phyloP scores from a whole-genome alignment of 1,139 yeast species.

The Blastobotrys petasosporus region DNA sequence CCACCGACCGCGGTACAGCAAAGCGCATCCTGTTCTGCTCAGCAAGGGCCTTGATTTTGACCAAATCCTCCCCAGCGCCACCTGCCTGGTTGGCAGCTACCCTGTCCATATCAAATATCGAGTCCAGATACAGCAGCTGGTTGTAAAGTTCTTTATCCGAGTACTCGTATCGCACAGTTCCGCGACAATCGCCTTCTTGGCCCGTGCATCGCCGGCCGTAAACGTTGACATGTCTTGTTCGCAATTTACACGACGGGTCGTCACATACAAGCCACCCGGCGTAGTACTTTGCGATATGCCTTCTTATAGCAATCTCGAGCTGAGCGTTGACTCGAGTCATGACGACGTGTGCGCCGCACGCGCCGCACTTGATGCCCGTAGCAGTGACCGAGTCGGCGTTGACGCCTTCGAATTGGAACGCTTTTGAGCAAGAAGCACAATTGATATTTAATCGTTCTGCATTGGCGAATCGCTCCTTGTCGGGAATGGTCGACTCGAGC shows the following conservation, averaged over 20 bases:
- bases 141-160: conserved; percentile 77
- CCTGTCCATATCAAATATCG: conserved; percentile 77
- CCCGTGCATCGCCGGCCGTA: conserved; percentile 85
- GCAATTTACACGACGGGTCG: conserved; percentile 73
- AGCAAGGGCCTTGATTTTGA: conserved; percentile 60
- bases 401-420: conserved; percentile 66
- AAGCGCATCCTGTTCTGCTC: conserved; percentile 73
- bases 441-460: conserved; percentile 49
- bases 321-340: conserved; percentile 59
- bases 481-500: conserved; percentile 75
- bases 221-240: conserved; percentile 81
- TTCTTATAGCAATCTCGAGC: conserved; percentile 63
- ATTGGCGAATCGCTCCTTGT: conserved; percentile 72
- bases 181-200: conserved; percentile 63
- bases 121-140: conserved; percentile 72
- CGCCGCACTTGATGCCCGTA: conserved; percentile 64
- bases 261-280: conserved; percentile 83
- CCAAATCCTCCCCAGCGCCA: conserved; percentile 29
- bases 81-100: conserved; percentile 65
- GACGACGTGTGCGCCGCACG: conserved; percentile 50
- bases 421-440: conserved; percentile 55
- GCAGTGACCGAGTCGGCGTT: conserved; percentile 47
- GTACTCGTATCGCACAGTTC: conserved; percentile 74
- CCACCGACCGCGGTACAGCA: conserved; percentile 52
- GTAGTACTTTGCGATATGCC: conserved; percentile 69